Evolutionary conservation across 768 basidiomycete genomes (phyloP), one percentile per base, ranked within the genome.

Genomic region (Podaxis pistillaris): DNA sequence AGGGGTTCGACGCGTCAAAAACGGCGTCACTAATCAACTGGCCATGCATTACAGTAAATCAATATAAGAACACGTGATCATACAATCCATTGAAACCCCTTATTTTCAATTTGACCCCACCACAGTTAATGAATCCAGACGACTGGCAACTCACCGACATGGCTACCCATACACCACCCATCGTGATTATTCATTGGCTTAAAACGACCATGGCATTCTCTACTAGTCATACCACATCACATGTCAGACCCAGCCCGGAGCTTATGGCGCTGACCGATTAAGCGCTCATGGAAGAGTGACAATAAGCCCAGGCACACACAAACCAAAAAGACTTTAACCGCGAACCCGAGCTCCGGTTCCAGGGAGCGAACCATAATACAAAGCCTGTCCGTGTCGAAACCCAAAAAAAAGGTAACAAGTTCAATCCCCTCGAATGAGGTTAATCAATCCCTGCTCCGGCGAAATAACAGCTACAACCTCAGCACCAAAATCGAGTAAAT

Each of bases 381-480:
- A 24, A 36, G 37, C 36, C 3, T 24, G n/a, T 26, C 17, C 17
- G 7, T 46, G 3, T 46, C 44, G 19, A 33, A 17, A 24, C 4
- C 54, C 38, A 26, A 15, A 37, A 38, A 55, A 2, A 40, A 22
- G 49, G 3, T 26, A 3, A 12, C 12, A 24, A 36, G 8, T 24
- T 56, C 24, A 62, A 30, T 13, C 28, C 5, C 49, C 33, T 4
- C 54, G 61, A 36, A 62, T 22, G 17, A 85, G 65, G 68, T 83
- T 77, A 1, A 86, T 78, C 9, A 68, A 44, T 36, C 70, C 72
- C 30, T 73, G 74, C 9, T 74, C 72, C 6, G 83, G 73, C 33
- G 86, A 88, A 41, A 89, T 72, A 40, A 87, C 71, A 12, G 80
- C 86, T 7, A 80, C 76, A 6, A 86, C 85, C 68, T 78, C 81